A percentile compares a stretch with the other conserved stretches of the same genome.
Conservation (phyloP, 1,284 basidiomycete genomes). For the Leccinum griseonigrum region DNA sequence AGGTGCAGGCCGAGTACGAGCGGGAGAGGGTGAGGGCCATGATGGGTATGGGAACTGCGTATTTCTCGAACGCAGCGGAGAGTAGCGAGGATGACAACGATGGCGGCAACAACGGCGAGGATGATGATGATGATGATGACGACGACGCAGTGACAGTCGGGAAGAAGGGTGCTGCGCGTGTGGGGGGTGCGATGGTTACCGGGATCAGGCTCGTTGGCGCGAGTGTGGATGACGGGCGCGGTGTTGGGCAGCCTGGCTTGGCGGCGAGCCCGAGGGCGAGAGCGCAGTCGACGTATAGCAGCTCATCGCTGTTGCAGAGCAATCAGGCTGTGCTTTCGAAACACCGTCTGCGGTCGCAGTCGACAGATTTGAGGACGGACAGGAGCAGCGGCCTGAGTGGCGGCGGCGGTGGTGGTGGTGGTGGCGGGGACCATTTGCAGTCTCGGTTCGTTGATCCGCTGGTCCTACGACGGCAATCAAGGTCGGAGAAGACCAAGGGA, state of each 20-base stretch:
- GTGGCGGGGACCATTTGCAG: conserved; percentile 13
- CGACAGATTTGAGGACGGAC: conserved; percentile 27
- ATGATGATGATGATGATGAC: conserved; percentile 25
- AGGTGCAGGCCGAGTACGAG: conserved; percentile 35
- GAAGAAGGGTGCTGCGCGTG: conserved; percentile 34
- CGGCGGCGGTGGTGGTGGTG: neutral
- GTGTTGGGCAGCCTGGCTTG: neutral
- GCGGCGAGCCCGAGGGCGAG: conserved; percentile 36
- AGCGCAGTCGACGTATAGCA: conserved; percentile 52
- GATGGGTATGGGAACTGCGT: conserved; percentile 36
- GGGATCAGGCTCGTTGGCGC: conserved; percentile 28
- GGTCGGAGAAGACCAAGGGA: conserved; percentile 42
- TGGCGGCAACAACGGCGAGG: neutral
- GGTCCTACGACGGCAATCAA: conserved; percentile 61
- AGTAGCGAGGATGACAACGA: conserved; percentile 28
- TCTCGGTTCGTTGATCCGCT: conserved; percentile 68
- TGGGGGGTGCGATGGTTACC: conserved; percentile 28
- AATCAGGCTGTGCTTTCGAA: conserved; percentile 23
- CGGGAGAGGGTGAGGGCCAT: conserved; percentile 21
- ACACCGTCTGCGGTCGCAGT: conserved; percentile 30
- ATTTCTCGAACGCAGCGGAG: conserved; percentile 43
- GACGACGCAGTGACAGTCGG: conserved; percentile 62
- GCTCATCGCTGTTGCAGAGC: conserved; percentile 23
- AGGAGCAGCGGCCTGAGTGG: neutral
- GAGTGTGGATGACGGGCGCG: conserved; percentile 5